Conservation (phyloP, 2,329 filamentous ascomycete species). For the Colletotrichum brevisporum region DNA sequence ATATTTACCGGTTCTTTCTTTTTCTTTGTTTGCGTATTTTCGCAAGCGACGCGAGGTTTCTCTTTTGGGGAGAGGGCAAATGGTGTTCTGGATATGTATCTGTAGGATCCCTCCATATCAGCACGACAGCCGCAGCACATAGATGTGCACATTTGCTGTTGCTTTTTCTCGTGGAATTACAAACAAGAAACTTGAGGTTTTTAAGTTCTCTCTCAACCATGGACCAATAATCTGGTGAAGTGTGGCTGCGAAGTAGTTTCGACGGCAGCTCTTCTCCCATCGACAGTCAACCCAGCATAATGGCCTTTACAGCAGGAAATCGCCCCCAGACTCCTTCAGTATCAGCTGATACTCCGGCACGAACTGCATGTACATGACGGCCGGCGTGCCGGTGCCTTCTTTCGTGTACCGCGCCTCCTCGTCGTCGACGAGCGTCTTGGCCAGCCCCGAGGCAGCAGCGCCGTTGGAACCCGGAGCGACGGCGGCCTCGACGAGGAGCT, state of each 20-base stretch:
- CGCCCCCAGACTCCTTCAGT: slow-evolving; percentile 48
- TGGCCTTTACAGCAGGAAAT: slow-evolving; percentile 45
- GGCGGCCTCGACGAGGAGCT: slow-evolving; percentile 77
- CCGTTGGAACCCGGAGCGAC: slow-evolving; percentile 38
- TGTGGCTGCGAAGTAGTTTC: too few species aligned
- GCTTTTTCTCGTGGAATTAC: too few species aligned
- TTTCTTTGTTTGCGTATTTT: slow-evolving; percentile 17
- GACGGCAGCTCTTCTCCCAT: too few species aligned
- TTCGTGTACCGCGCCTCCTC: slow-evolving; percentile 56
- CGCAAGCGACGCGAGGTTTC: slow-evolving; percentile 12
- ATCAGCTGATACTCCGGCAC: slow-evolving; percentile 50
- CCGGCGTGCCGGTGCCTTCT: slow-evolving; percentile 44
- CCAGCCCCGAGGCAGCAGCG: slow-evolving; percentile 45
- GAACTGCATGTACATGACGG: slow-evolving; percentile 54
- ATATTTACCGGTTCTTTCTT: slow-evolving; percentile 12
- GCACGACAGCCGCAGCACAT: slow-evolving; percentile 16
- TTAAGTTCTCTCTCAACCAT: too few species aligned
- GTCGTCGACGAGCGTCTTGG: slow-evolving; percentile 55
- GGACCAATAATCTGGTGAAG: too few species aligned
- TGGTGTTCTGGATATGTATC: slow-evolving; percentile 42
- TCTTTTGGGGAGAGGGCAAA: slow-evolving; percentile 12
- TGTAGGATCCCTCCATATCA: slow-evolving; percentile 38
- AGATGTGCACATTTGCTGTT: too few species aligned
- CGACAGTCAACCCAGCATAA: too few species aligned
- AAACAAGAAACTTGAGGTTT: too few species aligned